Percentiles rank a stretch among this genome's conserved stretches.
Conservation (phyloP, 1,284 basidiomycete species). For the Limonomyces culmigenus region DNA sequence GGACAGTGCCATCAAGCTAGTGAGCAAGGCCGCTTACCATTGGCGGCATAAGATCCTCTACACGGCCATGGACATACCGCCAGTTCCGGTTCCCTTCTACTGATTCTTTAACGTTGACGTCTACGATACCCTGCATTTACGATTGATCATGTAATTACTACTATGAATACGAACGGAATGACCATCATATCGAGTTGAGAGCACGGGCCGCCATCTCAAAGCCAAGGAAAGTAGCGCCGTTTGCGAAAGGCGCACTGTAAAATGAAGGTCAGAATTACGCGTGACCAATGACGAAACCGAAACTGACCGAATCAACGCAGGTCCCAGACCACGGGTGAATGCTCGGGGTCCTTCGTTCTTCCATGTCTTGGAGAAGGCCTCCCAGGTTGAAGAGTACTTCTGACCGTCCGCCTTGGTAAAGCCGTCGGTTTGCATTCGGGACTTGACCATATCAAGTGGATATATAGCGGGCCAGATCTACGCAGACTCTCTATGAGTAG, state of each 20-base stretch:
- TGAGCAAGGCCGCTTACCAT: too few relatives aligned
- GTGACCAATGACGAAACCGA: constrained; percentile 3
- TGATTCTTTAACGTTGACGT: too few relatives aligned
- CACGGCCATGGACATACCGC: too few relatives aligned
- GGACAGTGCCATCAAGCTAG: too few relatives aligned
- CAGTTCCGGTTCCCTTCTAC: too few relatives aligned
- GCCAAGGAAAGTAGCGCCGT: constrained; percentile 85
- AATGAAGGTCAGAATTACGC: constrained; percentile 7
- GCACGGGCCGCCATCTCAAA: constrained; percentile 75
- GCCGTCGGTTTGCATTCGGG: constrained; percentile 88
- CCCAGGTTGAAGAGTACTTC: constrained; percentile 67
- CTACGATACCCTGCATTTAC: too few relatives aligned
- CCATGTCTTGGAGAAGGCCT: constrained; percentile 76
- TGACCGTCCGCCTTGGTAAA: constrained; percentile 58
- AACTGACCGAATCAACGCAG: constrained; percentile 76
- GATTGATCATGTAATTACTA: too few relatives aligned
- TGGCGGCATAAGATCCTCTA: too few relatives aligned
- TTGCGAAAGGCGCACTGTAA: constrained; percentile 71
- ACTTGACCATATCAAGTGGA: constrained; percentile 91
- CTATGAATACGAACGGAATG: too few relatives aligned
- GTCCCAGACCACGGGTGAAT: constrained; percentile 79
- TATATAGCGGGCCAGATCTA: constrained; percentile 79
- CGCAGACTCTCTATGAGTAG: neutral
- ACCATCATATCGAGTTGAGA: constrained; percentile 32
- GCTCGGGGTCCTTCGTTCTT: constrained; percentile 67